A percentile compares a stretch with the other conserved stretches of the same genome.
Evolutionary conservation across 345 rosid genomes (phyloP).

Genomic region (Moringa oleifera): DNA sequence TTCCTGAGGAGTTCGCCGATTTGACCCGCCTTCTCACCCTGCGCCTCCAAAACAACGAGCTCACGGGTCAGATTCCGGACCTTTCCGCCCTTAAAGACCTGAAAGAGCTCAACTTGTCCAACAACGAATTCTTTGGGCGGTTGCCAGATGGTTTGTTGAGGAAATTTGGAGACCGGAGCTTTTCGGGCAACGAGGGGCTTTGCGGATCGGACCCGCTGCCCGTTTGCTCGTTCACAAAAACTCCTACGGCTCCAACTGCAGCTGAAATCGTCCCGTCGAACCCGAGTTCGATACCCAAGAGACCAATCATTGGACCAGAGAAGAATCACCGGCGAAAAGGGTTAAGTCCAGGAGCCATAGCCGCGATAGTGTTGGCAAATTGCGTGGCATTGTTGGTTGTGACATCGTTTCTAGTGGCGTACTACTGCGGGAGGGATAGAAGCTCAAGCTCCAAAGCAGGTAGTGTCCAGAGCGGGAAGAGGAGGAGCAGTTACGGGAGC

Average conservation of each 20-base stretch:
- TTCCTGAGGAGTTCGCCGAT: slow-evolving; percentile 41
- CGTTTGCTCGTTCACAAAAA: slow-evolving; percentile 50
- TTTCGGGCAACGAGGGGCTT: slow-evolving; percentile 69
- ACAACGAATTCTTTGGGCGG: slow-evolving; percentile 67
- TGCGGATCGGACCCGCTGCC: slow-evolving; percentile 76
- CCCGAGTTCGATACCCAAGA: slow-evolving; percentile 65
- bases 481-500: slow-evolving; percentile 41
- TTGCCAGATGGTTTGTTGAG: slow-evolving; percentile 48
- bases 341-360: slow-evolving; percentile 53
- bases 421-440: slow-evolving; percentile 54
- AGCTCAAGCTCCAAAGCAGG: slow-evolving; percentile 32
- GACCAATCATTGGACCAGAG: slow-evolving; percentile 26
- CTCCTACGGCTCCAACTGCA: slow-evolving; percentile 30
- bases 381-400: slow-evolving; percentile 50
- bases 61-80: slow-evolving; percentile 75
- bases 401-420: slow-evolving; percentile 57
- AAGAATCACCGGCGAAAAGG: slow-evolving; percentile 31
- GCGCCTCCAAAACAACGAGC: slow-evolving; percentile 74
- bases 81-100: slow-evolving; percentile 45
- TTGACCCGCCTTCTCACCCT: slow-evolving; percentile 66
- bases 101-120: slow-evolving; percentile 56
- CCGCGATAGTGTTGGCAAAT: slow-evolving; percentile 60
- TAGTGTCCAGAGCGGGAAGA: slow-evolving; percentile 37
- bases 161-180: slow-evolving; percentile 56
- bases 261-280: slow-evolving; percentile 65